Conservation (phyloP, 176 grass and related monocot genomes). For the Oryza glumipatula region DNA sequence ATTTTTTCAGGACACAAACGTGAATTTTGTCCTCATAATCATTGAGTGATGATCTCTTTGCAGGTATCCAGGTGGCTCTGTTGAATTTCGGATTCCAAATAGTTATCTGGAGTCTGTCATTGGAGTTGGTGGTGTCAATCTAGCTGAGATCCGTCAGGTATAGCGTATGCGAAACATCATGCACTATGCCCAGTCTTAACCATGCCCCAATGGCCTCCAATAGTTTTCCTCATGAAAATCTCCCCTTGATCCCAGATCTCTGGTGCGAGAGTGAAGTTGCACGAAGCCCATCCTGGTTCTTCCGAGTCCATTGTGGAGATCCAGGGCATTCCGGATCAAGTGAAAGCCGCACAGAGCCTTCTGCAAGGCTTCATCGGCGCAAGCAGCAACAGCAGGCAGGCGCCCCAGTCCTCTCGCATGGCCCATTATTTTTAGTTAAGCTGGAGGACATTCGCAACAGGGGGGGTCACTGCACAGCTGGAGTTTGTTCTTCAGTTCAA, state of each 20-base stretch:
- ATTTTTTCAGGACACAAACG: constrained; percentile 13
- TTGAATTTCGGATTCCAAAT: constrained; percentile 69
- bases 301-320: constrained; percentile 68
- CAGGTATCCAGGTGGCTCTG: constrained; percentile 61
- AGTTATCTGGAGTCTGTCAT: constrained; percentile 55
- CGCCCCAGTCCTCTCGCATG: constrained; percentile 40
- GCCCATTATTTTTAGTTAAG: constrained; percentile 39
- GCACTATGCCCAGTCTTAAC: background rate
- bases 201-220: background rate
- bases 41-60: constrained; percentile 35
- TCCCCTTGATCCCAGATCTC: constrained; percentile 48
- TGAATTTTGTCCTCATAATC: background rate
- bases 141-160: constrained; percentile 83
- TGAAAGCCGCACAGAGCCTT: constrained; percentile 61
- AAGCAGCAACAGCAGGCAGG: constrained; percentile 38
- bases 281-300: constrained; percentile 46
- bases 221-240: constrained; percentile 35
- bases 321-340: constrained; percentile 70
- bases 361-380: constrained; percentile 62
- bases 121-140: constrained; percentile 67
- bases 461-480: background rate
- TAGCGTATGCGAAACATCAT: constrained; percentile 21
- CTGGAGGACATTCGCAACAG: constrained; percentile 29
- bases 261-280: constrained; percentile 68
- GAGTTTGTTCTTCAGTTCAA: background rate